phyloP scores from a whole-genome alignment of 805 yeast species.

The Candida sakaeoensis region DNA sequence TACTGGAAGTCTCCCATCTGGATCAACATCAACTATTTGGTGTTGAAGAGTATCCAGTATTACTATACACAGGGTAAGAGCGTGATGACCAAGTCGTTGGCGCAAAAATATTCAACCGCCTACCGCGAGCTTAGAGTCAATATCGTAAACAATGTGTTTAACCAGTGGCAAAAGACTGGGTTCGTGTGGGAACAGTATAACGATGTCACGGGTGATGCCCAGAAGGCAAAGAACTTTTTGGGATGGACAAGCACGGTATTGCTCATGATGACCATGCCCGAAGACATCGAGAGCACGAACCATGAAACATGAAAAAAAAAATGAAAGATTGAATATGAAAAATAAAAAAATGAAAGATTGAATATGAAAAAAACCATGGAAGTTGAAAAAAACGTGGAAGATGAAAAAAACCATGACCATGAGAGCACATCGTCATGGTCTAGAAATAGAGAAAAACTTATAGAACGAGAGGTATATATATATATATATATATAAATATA shows the following conservation, averaged over 20 bases:
- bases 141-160: conserved; percentile 61
- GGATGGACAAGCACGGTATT: conserved; percentile 92
- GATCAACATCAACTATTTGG: conserved; percentile 85
- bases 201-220: conserved; percentile 67
- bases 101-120: conserved; percentile 31
- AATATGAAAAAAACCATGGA: no score
- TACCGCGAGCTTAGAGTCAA: conserved; percentile 62
- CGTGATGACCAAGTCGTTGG: conserved; percentile 29
- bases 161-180: conserved; percentile 73
- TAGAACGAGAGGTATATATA: no score
- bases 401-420: no score
- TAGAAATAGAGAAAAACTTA: no score
- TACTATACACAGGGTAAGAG: conserved; percentile 41
- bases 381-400: no score
- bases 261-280: conserved; percentile 81
- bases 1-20: conserved; percentile 97
- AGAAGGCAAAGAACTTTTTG: conserved; percentile 82
- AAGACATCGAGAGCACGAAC: conserved; percentile 17
- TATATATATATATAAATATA: neutral
- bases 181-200: conserved; percentile 90
- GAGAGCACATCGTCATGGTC: no score
- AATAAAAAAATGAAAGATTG: no score
- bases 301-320: no score
- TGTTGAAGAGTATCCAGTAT: conserved; percentile 62
- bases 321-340: no score